Conservation (phyloP, 768 basidiomycete species). For the Lactarius sanguifluus region DNA sequence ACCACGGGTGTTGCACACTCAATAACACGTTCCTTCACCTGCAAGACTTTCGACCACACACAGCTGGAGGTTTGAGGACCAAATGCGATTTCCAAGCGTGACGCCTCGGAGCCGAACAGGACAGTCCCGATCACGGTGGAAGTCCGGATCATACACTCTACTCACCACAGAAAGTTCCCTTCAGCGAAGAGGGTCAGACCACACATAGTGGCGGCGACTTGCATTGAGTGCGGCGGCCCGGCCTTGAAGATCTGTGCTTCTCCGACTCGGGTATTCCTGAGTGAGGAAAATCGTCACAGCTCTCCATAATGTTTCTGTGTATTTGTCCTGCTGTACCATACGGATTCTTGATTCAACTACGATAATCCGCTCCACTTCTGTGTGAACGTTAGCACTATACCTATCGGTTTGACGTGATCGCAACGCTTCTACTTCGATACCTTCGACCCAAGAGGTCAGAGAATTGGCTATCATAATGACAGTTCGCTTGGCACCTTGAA, state of each 20-base stretch:
- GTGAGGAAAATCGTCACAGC: neutral
- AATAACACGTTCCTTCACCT: neutral
- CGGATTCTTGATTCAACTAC: neutral
- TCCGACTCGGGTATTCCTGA: neutral
- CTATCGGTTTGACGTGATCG: neutral
- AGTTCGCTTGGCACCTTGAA: neutral
- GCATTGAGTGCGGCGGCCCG: conserved; percentile 11
- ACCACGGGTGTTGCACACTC: neutral
- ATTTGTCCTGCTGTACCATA: neutral
- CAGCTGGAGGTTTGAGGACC: no score
- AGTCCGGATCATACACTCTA: neutral
- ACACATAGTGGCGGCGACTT: conserved; percentile 16
- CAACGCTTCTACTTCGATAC: neutral
- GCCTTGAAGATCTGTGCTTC: neutral
- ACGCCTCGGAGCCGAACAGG: neutral
- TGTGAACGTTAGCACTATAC: neutral
- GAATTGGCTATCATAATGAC: neutral
- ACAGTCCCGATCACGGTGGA: neutral
- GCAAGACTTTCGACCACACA: no score
- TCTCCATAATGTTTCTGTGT: neutral
- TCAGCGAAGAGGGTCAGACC: conserved; percentile 7
- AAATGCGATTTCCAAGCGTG: neutral
- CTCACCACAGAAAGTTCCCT: neutral
- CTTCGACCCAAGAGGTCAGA: neutral
- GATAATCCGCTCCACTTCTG: neutral